phyloP scores from a whole-genome alignment of 148 eudicot genomes.

The Bassia scoparia region DNA sequence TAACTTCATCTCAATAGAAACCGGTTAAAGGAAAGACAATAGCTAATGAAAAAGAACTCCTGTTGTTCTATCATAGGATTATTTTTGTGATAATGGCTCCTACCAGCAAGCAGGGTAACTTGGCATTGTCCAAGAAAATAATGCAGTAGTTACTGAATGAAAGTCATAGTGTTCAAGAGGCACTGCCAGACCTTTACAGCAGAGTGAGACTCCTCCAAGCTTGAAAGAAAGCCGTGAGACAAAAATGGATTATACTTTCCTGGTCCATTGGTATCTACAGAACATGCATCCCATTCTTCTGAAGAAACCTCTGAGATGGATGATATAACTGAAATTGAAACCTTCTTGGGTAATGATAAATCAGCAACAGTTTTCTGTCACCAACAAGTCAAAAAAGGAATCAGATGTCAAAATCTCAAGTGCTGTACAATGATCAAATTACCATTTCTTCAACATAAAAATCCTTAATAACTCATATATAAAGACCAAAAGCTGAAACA shows the following conservation, averaged over 20 bases:
- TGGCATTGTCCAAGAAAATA: background rate
- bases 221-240: slow-evolving; percentile 74
- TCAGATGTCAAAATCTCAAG: background rate
- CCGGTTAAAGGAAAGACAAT: background rate
- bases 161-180: slow-evolving; percentile 4
- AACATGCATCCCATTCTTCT: slow-evolving; percentile 84
- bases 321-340: slow-evolving; percentile 71
- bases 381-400: slow-evolving; percentile 13
- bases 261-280: slow-evolving; percentile 61
- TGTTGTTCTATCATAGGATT: background rate
- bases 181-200: slow-evolving; percentile 63
- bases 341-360: slow-evolving; percentile 31
- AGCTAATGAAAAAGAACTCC: background rate
- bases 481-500: slow-evolving; percentile 36
- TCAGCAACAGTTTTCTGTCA: slow-evolving; percentile 35
- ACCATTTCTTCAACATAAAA: background rate
- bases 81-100: background rate
- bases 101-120: slow-evolving; percentile 6
- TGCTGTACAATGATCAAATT: background rate
- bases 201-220: slow-evolving; percentile 76
- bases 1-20: background rate
- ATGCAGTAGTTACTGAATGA: background rate
- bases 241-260: slow-evolving; percentile 81
- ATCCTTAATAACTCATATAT: slow-evolving; percentile 13
- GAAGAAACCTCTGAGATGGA: slow-evolving; percentile 69